Evolutionary conservation across 2,329 filamentous ascomycete species (phyloP).

Genomic region (Lecanicillium sp.): DNA sequence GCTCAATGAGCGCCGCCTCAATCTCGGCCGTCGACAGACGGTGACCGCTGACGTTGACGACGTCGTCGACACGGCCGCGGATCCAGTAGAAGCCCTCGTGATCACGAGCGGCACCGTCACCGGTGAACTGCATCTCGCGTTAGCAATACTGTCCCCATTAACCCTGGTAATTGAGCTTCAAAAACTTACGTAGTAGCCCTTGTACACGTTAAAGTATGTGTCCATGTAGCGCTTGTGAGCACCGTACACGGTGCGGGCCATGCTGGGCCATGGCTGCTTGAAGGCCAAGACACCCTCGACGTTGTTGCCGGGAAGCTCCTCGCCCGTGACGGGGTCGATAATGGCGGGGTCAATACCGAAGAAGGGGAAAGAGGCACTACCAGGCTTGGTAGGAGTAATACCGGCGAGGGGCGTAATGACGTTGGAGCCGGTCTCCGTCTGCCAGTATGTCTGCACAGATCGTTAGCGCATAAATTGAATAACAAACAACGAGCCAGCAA

Average conservation of each 20-base stretch:
- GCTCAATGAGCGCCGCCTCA: conserved; percentile 91
- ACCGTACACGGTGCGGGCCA: conserved; percentile 96
- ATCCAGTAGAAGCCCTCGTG: conserved; percentile 99
- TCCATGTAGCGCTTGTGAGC: conserved; percentile 99
- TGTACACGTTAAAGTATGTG: conserved; percentile 95
- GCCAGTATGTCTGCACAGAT: conserved; percentile 82
- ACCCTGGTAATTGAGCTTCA: background rate
- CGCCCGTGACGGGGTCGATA: conserved; percentile 90
- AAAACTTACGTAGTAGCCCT: conserved; percentile 86
- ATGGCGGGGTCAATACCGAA: conserved; percentile 97
- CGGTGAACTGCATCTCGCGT: conserved; percentile 58
- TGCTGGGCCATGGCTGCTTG: conserved; percentile 97
- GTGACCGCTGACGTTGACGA: conserved; percentile 96
- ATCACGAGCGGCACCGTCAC: conserved; percentile 90
- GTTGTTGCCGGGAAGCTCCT: conserved; percentile 90
- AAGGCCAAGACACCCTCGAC: conserved; percentile 95
- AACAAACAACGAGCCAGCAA: too few relatives aligned
- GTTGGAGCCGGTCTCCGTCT: conserved; percentile 96
- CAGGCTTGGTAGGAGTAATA: conserved; percentile 92
- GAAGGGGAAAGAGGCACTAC: conserved; percentile 91
- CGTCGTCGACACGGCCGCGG: conserved; percentile 93
- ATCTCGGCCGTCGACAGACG: conserved; percentile 96
- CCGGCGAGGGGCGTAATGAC: conserved; percentile 91
- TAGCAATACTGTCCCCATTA: conserved; percentile 6
- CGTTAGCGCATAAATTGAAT: conserved; percentile 9